A percentile compares a stretch with the other conserved stretches of the same genome.
These are phyloP conservation scores for Raphanus hybrid DNA, from an alignment of 441 rosid species.

Conservation along the genomic window DNA sequence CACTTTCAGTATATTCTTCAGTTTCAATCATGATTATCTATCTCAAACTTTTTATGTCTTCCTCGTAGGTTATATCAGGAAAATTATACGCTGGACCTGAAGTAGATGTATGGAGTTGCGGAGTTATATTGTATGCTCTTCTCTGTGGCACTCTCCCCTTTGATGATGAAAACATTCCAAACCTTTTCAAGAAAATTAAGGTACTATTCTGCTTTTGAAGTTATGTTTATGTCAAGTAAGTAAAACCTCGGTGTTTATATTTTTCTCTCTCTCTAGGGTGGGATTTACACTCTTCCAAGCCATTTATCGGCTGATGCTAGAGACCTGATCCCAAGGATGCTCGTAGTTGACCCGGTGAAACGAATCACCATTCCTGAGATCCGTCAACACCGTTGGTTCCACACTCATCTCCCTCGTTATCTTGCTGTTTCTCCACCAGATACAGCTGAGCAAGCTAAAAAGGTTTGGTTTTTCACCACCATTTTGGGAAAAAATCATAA, in stretches of 20 bases:
- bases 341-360: constrained; percentile 94
- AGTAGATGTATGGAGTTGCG: constrained; percentile 99
- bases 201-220: constrained; percentile 41
- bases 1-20: not conserved
- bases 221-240: not conserved
- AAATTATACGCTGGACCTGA: constrained; percentile 96
- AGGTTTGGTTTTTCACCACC: constrained; percentile 51
- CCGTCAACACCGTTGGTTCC: constrained; percentile 97
- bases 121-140: constrained; percentile 91
- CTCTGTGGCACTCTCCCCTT: constrained; percentile 97
- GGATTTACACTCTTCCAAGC: constrained; percentile 98
- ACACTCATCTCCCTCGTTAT: constrained; percentile 92
- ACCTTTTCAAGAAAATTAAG: constrained; percentile 95
- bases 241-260: not conserved
- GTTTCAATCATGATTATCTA: not conserved
- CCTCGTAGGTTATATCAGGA: constrained; percentile 82
- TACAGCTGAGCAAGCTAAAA: constrained; percentile 94
- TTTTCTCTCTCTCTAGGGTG: constrained; percentile 41
- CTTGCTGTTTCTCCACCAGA: constrained; percentile 97
- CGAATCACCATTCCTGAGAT: constrained; percentile 93
- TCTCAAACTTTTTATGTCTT: constrained; percentile 2
- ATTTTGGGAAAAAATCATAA: not conserved
- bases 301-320: constrained; percentile 91
- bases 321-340: constrained; percentile 96
- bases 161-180: constrained; percentile 96